Base-by-base conservation (phyloP, 345 rosid species). In the Melastoma malabathricum region DNA sequence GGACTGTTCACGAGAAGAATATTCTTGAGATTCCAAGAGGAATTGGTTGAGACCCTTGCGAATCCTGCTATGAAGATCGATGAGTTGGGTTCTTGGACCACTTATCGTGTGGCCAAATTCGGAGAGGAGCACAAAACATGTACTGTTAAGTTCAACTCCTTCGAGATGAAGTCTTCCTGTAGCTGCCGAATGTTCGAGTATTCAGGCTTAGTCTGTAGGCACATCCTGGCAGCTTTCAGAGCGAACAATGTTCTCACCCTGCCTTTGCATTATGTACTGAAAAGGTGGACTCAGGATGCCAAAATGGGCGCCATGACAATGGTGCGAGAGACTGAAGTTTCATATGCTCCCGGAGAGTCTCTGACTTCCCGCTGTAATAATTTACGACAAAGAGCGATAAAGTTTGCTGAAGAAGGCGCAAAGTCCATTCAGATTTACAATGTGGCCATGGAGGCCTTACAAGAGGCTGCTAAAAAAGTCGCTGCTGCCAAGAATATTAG, bases 141-240 rank as follows among this genome's bases (percentile, higher is more conserved):
- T 52, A 64, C 74, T 56, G 93, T 86, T 50, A 63, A 58, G 53
- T 83, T 74, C 64, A 70, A 83, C 57, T 70, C 82, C 51, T 54
- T 70, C 43, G 89, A 75, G 74, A 70, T 72, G 73, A 86, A 78
- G 74, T 86, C 92, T 58, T 61, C 56, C 54, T 86, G 92, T 71
- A 86, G 84, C 72, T 86, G 93, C 79, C 79, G 64, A 41, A 78
- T 83, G 86, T 86, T 86, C 65, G 92, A 86, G 65, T 83, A 72
- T 62, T 69, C 78, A 9, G 96, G 96, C 62, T 69, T 86, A 39
- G 67, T 83, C 49, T 86, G 95, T 51, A 68, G 95, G 57, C 95
- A 86, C 52, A 46, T 80, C 58, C 66, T 83, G 61, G 83, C 93
- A 6, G 92, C 77, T 18, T 86, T 86, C 58, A 80, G 86, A 64